Evolutionary conservation across 108 stramenopile species (phyloP).

Genomic region (Licmophora abbreviata): DNA sequence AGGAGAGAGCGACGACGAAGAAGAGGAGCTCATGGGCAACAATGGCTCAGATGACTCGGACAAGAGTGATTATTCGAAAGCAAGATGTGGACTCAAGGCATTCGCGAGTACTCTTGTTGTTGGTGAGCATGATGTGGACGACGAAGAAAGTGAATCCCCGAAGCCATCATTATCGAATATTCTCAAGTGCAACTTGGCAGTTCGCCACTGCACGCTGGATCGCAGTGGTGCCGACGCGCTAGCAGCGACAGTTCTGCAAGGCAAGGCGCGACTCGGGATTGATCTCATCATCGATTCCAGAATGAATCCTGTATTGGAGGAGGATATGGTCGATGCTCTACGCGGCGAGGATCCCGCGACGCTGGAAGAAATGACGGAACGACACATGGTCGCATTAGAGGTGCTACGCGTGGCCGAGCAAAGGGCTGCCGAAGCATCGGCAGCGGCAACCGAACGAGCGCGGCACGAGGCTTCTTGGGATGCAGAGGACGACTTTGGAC

Average conservation of each 20-base stretch:
- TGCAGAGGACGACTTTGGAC: background rate
- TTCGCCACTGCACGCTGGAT: conserved; percentile 61
- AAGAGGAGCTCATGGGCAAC: conserved; percentile 36
- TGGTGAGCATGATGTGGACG: conserved; percentile 6
- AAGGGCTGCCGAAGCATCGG: conserved; percentile 38
- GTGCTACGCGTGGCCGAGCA: conserved; percentile 35
- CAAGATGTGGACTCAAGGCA: conserved; percentile 59
- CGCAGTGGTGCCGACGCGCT: conserved; percentile 67
- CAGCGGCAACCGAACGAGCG: conserved; percentile 14
- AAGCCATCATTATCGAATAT: background rate
- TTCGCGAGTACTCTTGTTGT: conserved; percentile 34
- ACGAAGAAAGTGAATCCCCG: background rate
- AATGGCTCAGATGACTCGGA: conserved; percentile 26
- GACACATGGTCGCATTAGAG: conserved; percentile 45
- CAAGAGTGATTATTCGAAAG: conserved; percentile 8
- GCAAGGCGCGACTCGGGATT: conserved; percentile 13
- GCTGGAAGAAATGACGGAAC: conserved; percentile 51
- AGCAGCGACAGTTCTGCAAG: conserved; percentile 41
- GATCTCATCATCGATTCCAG: conserved; percentile 40
- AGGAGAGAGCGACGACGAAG: conserved; percentile 56
- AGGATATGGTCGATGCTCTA: conserved; percentile 45
- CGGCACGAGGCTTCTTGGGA: background rate
- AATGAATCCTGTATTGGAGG: conserved; percentile 66
- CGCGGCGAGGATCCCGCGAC: conserved; percentile 18
- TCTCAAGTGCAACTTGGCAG: conserved; percentile 20